Percentiles rank a stretch among this genome's conserved stretches.
phyloP scores from a whole-genome alignment of 2,329 filamentous ascomycete genomes.

The Fusarium nelsonii region DNA sequence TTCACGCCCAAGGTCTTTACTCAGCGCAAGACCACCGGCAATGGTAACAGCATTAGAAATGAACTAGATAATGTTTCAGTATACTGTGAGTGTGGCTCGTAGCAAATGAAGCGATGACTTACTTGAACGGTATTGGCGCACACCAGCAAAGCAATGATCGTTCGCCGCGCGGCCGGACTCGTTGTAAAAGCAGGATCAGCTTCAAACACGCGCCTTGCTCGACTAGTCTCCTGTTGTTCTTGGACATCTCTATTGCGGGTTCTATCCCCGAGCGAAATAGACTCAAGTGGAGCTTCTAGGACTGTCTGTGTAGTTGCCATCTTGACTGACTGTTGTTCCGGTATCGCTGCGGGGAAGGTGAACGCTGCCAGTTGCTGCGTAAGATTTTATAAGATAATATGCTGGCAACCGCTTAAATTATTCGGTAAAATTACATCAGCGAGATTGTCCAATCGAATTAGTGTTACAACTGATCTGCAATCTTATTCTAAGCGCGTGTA shows the following conservation, averaged over 20 bases:
- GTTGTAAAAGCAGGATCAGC: slow-evolving; percentile 18
- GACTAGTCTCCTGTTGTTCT: neutral
- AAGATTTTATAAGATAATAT: neutral
- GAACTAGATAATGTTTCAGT: neutral
- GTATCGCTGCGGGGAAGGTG: neutral
- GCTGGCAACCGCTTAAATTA: slow-evolving; percentile 8
- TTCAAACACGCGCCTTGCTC: slow-evolving; percentile 4
- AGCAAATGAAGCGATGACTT: too few species aligned
- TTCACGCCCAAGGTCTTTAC: slow-evolving; percentile 14
- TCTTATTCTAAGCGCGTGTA: neutral
- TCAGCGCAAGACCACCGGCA: slow-evolving; percentile 10
- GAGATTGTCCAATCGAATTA: too few species aligned
- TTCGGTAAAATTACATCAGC: slow-evolving; percentile 9
- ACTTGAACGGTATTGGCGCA: slow-evolving; percentile 24
- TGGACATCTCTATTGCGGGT: fast-evolving
- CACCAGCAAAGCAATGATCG: slow-evolving; percentile 15
- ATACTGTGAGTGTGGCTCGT: too few species aligned
- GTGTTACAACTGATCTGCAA: neutral
- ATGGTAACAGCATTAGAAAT: slow-evolving; percentile 17
- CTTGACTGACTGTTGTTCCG: fast-evolving
- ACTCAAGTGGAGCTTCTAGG: neutral
- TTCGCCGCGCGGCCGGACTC: slow-evolving; percentile 7
- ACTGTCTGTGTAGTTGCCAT: slow-evolving; percentile 14
- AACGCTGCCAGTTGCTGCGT: neutral
- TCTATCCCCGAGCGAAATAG: neutral